Conservation (phyloP, 2,329 filamentous ascomycete genomes). For the Allantophomopsis lycopodina region DNA sequence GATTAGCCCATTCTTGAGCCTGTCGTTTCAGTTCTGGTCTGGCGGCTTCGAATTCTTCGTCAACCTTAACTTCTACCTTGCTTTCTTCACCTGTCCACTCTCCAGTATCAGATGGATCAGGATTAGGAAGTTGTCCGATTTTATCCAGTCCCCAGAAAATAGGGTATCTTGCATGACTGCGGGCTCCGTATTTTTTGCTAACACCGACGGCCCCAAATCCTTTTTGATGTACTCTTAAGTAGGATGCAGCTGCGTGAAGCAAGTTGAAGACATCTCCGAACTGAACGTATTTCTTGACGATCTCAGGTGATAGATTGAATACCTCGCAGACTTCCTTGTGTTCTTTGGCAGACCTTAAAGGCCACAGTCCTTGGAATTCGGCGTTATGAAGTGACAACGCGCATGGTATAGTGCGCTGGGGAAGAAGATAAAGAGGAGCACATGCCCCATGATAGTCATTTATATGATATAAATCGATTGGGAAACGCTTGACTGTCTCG, state of each 20-base stretch:
- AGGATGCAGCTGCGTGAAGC: constrained; percentile 51
- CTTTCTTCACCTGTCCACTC: constrained; percentile 41
- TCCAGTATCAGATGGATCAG: constrained; percentile 37
- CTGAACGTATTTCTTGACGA: constrained; percentile 46
- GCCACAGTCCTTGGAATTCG: constrained; percentile 56
- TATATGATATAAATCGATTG: constrained; percentile 50
- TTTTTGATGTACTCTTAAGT: constrained; percentile 52
- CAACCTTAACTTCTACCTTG: constrained; percentile 34
- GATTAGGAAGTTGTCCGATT: constrained; percentile 48
- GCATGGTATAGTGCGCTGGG: constrained; percentile 35
- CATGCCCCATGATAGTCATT: constrained; percentile 51
- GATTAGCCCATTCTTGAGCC: constrained; percentile 54
- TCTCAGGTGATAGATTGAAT: constrained; percentile 42
- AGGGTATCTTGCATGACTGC: constrained; percentile 49
- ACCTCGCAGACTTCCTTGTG: constrained; percentile 47
- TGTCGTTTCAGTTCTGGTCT: constrained; percentile 39
- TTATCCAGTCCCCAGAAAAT: constrained; percentile 51
- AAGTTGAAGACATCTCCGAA: constrained; percentile 58
- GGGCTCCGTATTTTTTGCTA: constrained; percentile 54
- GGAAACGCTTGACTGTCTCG: constrained; percentile 45
- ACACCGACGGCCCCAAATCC: constrained; percentile 50
- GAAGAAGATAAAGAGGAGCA: constrained; percentile 49
- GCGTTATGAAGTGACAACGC: constrained; percentile 54
- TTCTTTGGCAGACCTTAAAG: constrained; percentile 46
- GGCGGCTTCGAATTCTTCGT: constrained; percentile 36